Conservation (phyloP, 2,329 filamentous ascomycete species). For the Neoscytalidium dimidiatum region DNA sequence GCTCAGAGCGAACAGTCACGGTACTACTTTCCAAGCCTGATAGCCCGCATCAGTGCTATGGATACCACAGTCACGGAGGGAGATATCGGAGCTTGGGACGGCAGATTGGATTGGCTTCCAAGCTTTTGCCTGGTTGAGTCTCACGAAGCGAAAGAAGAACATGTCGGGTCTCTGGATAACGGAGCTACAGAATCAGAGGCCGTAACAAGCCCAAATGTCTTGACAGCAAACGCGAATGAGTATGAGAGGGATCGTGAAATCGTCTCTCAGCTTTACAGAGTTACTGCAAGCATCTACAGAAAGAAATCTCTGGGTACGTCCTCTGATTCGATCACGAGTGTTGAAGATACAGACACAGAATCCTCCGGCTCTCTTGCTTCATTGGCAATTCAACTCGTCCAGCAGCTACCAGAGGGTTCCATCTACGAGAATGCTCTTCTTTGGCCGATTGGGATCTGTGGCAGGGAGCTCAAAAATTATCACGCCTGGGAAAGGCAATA, state of each 20-base stretch:
- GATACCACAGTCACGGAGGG: neutral
- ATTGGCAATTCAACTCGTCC: neutral
- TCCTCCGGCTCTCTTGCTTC: neutral
- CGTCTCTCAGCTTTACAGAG: neutral
- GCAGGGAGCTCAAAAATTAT: neutral
- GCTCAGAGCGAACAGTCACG: neutral
- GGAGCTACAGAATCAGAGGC: neutral
- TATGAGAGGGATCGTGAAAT: neutral
- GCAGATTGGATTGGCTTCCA: neutral
- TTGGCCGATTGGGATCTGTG: neutral
- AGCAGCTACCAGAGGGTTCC: neutral
- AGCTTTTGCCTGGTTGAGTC: neutral
- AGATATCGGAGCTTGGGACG: neutral
- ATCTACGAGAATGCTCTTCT: neutral
- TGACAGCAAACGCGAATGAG: neutral
- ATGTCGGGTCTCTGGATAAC: neutral
- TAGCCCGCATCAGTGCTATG: neutral
- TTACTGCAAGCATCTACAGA: neutral
- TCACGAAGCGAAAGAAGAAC: neutral
- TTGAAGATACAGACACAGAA: neutral
- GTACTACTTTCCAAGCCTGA: neutral
- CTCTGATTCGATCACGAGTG: neutral
- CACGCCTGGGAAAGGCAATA: neutral
- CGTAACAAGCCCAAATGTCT: neutral
- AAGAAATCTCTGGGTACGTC: neutral